phyloP scores from a whole-genome alignment of 2,329 filamentous ascomycete genomes.

The Exophiala oligosperma region DNA sequence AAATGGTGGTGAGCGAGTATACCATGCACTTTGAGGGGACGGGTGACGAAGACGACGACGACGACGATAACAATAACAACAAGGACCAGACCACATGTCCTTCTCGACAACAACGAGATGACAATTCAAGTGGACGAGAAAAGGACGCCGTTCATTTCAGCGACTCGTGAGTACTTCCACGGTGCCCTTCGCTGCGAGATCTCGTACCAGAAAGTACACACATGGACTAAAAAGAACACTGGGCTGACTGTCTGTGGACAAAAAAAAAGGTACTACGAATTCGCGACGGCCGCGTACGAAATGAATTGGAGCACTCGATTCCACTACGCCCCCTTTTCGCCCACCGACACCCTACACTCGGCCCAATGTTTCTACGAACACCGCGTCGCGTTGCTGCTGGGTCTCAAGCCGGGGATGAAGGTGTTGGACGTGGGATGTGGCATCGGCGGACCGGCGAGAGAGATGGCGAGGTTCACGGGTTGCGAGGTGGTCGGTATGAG shows the following conservation, averaged over 20 bases:
- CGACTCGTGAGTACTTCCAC: slow-evolving; percentile 14
- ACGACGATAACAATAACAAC: not conserved
- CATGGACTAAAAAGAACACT: no score
- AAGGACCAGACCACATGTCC: slow-evolving; percentile 5
- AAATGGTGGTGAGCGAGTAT: slow-evolving; percentile 5
- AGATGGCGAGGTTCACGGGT: slow-evolving; percentile 33
- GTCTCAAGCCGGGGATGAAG: slow-evolving; percentile 28
- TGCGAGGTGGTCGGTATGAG: slow-evolving; percentile 33
- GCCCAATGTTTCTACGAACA: slow-evolving; percentile 32
- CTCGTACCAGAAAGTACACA: no score
- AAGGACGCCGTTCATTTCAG: slow-evolving; percentile 5
- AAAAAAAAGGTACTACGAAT: slow-evolving; percentile 28
- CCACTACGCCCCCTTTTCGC: slow-evolving; percentile 30
- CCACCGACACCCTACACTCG: slow-evolving; percentile 23
- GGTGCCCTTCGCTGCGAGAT: no score
- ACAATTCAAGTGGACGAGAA: no score
- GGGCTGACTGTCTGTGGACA: no score
- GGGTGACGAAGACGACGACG: not conserved
- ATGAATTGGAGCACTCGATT: slow-evolving; percentile 27
- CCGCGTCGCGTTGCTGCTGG: slow-evolving; percentile 31
- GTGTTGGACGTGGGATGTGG: slow-evolving; percentile 37
- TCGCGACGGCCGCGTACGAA: slow-evolving; percentile 27
- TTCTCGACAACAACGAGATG: no score
- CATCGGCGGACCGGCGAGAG: slow-evolving; percentile 33
- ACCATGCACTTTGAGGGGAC: slow-evolving; percentile 8